Conservation (phyloP, 345 rosid genomes). For the Lepidium africanum region DNA sequence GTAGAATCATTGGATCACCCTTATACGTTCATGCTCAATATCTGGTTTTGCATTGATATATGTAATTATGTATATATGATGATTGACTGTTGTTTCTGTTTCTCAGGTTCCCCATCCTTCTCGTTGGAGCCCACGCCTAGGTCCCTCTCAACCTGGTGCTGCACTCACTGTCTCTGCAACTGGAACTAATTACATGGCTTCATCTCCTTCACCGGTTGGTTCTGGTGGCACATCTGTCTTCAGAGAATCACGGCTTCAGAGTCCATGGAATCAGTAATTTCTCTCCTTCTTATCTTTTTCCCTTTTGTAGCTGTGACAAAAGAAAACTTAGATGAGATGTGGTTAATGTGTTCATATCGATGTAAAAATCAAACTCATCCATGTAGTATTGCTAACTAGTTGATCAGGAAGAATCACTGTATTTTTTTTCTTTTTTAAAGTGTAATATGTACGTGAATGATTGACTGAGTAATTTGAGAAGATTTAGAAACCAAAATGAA, state of each 20-base stretch:
- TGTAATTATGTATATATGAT: not conserved
- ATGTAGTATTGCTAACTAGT: not conserved
- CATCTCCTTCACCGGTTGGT: constrained; percentile 92
- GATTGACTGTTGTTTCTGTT: not conserved
- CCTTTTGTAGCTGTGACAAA: not conserved
- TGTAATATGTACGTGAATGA: not conserved
- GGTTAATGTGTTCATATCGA: constrained; percentile 2
- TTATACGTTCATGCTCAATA: not conserved
- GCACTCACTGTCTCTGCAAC: constrained; percentile 54
- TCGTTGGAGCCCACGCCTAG: constrained; percentile 78
- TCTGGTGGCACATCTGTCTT: constrained; percentile 86
- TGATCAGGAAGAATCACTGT: not conserved
- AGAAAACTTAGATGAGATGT: not conserved
- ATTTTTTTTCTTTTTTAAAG: not conserved
- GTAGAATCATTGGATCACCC: not conserved
- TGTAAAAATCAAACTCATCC: constrained; percentile 6
- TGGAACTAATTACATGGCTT: constrained; percentile 71
- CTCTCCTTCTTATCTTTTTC: not conserved
- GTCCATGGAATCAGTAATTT: constrained; percentile 63
- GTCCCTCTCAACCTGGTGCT: constrained; percentile 42
- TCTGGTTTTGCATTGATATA: not conserved
- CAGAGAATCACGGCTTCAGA: constrained; percentile 64
- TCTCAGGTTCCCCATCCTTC: constrained; percentile 49
- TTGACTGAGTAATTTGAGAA: not conserved
- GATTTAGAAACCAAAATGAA: not conserved